Evolutionary conservation across 495 filamentous ascomycete genomes (phyloP).

Genomic region (Neurospora sp.): DNA sequence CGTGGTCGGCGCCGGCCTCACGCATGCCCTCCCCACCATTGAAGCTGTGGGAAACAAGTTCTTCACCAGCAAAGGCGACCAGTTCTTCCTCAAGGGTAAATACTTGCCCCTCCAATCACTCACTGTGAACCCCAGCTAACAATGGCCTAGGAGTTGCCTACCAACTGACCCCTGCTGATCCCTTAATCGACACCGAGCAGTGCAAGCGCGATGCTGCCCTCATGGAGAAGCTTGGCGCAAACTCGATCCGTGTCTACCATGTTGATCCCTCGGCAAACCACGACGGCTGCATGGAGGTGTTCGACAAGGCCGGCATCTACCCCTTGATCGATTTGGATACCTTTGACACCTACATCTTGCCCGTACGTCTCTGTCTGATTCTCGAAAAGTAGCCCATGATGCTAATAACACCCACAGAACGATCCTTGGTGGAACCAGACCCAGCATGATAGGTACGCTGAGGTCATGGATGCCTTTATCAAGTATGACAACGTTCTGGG

Average conservation of each 20-base stretch:
- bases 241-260: slow-evolving; percentile 84
- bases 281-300: slow-evolving; percentile 58
- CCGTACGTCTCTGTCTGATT: slow-evolving; percentile 35
- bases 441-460: slow-evolving; percentile 54
- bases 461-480: slow-evolving; percentile 71
- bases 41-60: slow-evolving; percentile 71
- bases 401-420: slow-evolving; percentile 23
- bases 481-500: slow-evolving; percentile 70
- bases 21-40: slow-evolving; percentile 44
- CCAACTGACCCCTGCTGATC: slow-evolving; percentile 44
- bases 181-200: slow-evolving; percentile 63
- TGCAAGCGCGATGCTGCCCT: slow-evolving; percentile 66
- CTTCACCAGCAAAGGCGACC: slow-evolving; percentile 64
- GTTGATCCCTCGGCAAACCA: slow-evolving; percentile 64
- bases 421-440: slow-evolving; percentile 58
- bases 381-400: slow-evolving; percentile 4
- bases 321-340: slow-evolving; percentile 77
- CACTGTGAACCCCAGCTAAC: not conserved
- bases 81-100: slow-evolving; percentile 75
- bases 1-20: slow-evolving; percentile 24
- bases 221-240: slow-evolving; percentile 74
- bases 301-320: slow-evolving; percentile 68
- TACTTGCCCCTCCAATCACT: not conserved
- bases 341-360: slow-evolving; percentile 67
- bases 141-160: slow-evolving; percentile 14